phyloP scores from a whole-genome alignment of 768 basidiomycete species.

The Scleroderma bovista region DNA sequence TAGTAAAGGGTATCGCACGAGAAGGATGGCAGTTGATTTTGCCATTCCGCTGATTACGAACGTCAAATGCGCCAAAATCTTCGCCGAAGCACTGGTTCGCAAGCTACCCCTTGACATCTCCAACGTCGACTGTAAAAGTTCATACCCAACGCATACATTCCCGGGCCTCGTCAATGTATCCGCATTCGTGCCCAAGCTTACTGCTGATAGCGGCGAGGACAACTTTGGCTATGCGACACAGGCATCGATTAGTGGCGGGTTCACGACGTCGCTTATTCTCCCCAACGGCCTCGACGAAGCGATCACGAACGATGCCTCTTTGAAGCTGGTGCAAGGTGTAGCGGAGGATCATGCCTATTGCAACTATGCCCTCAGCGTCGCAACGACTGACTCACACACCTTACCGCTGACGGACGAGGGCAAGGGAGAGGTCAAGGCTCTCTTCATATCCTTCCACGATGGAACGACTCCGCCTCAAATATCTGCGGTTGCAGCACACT shows the following conservation, averaged over 20 bases:
- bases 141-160: slow-evolving; percentile 84
- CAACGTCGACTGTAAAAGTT: slow-evolving; percentile 88
- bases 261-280: slow-evolving; percentile 78
- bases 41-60: slow-evolving; percentile 97
- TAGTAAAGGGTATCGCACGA: slow-evolving; percentile 93
- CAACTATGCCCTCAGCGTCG: slow-evolving; percentile 81
- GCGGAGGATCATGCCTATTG: slow-evolving; percentile 65
- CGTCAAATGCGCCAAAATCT: slow-evolving; percentile 96
- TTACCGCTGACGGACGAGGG: slow-evolving; percentile 65
- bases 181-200: slow-evolving; percentile 75
- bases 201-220: slow-evolving; percentile 36
- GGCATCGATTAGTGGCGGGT: slow-evolving; percentile 85
- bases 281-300: slow-evolving; percentile 58
- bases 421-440: slow-evolving; percentile 71
- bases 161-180: slow-evolving; percentile 89
- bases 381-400: slow-evolving; percentile 67
- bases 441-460: slow-evolving; percentile 78
- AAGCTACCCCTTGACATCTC: slow-evolving; percentile 90
- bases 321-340: slow-evolving; percentile 66
- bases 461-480: slow-evolving; percentile 48
- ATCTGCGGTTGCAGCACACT: slow-evolving; percentile 77
- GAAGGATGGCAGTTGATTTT: slow-evolving; percentile 98
- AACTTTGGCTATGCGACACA: slow-evolving; percentile 68
- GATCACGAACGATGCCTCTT: slow-evolving; percentile 61
- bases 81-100: slow-evolving; percentile 88